Evolutionary conservation across 1,284 basidiomycete species (phyloP).

Genomic region (Phellinidium pouzarii): DNA sequence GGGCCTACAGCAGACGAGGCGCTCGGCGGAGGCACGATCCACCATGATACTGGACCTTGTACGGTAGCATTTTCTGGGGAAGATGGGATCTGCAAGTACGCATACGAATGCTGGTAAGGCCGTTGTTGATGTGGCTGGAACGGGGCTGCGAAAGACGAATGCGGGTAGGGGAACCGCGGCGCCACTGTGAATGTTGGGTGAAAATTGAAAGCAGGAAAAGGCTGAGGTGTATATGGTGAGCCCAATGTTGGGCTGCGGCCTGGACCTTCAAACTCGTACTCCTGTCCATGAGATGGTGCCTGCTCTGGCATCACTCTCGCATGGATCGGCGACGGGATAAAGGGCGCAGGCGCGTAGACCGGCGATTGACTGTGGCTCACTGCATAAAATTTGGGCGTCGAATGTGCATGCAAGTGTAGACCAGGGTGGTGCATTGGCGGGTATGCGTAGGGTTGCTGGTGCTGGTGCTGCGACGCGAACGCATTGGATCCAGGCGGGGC

Average conservation of each 20-base stretch:
- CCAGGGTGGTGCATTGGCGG: slow-evolving; percentile 25
- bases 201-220: slow-evolving; percentile 38
- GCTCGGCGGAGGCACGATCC: slow-evolving; percentile 36
- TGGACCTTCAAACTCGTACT: slow-evolving; percentile 10
- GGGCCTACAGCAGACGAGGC: slow-evolving; percentile 24
- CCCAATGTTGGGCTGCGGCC: slow-evolving; percentile 27
- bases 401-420: slow-evolving; percentile 25
- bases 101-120: slow-evolving; percentile 32
- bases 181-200: slow-evolving; percentile 28
- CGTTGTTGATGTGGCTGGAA: slow-evolving; percentile 31
- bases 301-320: slow-evolving; percentile 9
- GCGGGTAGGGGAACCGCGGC: slow-evolving; percentile 35
- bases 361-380: slow-evolving; percentile 25
- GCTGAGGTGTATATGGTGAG: slow-evolving; percentile 19
- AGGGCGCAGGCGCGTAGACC: slow-evolving; percentile 14
- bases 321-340: slow-evolving; percentile 14
- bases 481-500: slow-evolving; percentile 30
- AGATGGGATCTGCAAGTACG: slow-evolving; percentile 19
- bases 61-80: slow-evolving; percentile 32
- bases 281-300: slow-evolving; percentile 7
- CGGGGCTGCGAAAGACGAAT: slow-evolving; percentile 36
- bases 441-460: slow-evolving; percentile 33
- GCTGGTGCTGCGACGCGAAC: slow-evolving; percentile 32
- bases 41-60: slow-evolving; percentile 39
- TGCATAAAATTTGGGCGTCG: slow-evolving; percentile 26